Evolutionary conservation across 257 asterid species (phyloP).

Genomic region (Buddleja alternifolia): DNA sequence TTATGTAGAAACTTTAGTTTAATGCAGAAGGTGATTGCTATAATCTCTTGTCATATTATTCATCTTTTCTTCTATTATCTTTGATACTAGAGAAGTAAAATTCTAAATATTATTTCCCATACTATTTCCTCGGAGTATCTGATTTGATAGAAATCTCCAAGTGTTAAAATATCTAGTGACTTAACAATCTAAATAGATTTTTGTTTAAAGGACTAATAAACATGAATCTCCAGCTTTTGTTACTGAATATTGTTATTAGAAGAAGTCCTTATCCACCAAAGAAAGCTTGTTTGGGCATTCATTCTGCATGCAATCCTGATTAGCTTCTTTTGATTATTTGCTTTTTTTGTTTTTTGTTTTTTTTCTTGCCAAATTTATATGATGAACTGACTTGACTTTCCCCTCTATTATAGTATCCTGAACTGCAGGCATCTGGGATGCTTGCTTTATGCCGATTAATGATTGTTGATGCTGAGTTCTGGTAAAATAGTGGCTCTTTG

Average conservation of each 20-base stretch:
- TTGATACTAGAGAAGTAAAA: constrained; percentile 6
- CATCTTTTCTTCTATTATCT: constrained; percentile 5
- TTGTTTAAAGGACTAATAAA: not conserved
- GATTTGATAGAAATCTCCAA: not conserved
- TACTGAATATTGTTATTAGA: not conserved
- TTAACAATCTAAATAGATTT: not conserved
- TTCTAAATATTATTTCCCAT: constrained; percentile 1
- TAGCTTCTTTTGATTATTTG: constrained; percentile 19
- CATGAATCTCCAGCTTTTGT: not conserved
- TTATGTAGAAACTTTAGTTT: constrained; percentile 83
- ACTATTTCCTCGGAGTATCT: constrained; percentile 20
- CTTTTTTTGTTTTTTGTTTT: not conserved
- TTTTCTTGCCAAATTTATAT: constrained; percentile 11
- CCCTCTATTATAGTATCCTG: constrained; percentile 65
- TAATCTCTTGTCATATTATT: constrained; percentile 6
- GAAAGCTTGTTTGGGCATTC: not conserved
- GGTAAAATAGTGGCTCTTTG: constrained; percentile 50
- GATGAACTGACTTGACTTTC: constrained; percentile 39
- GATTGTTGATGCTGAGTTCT: constrained; percentile 90
- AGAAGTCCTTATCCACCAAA: not conserved
- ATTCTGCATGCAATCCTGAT: not conserved
- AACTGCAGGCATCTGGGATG: constrained; percentile 93
- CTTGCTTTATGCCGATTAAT: constrained; percentile 88
- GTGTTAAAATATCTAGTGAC: constrained; percentile 4
- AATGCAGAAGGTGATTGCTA: constrained; percentile 84